Evolutionary conservation across 495 filamentous ascomycete species (phyloP), one percentile per base, ranked within the genome.

Genomic region (Penicillium tannophilum): DNA sequence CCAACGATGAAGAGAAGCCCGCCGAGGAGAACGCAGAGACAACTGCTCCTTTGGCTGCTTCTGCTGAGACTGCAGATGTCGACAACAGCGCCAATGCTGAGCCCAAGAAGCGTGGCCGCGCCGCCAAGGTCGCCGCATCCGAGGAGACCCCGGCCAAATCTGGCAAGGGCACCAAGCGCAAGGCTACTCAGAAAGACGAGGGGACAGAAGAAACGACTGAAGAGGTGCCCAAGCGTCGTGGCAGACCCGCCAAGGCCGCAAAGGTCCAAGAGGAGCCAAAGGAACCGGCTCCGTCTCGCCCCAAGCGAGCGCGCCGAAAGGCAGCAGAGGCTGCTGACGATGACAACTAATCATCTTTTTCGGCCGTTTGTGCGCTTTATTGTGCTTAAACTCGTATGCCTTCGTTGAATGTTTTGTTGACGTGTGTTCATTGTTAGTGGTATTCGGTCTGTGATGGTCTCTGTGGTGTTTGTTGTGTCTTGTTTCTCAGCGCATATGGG

Each of bases 1-100:
- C 17, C 42, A 30, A 46, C 8, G 19, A 8, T 23, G 55, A 58
- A 28, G 58, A 60, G 35, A 76, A 76, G 43, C 35, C 70, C 11
- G 64, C 56, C 71, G 70, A 67, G 55, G 60, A 67, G 52, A 60
- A 24, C 24, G 72, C 66, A 42, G 63, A 75, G 17, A 69, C 77
- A 43, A 7, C 63, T 43, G 33, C 54, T 45, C 62, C 60, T 26
- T 42, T 33, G 19, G 65, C 28, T 30, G 6, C 55, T 47, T 19
- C 28, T 12, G 44, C 26, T 36, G 12, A 44, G 8, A 44, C 42
- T 30, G 54, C 36, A 1, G 33, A 48, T 47, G 43, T 28, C 9
- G 61, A 58, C 6, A 19, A 17, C 3, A 31, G 41, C 16, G 51
- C 54, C 26, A 23, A 9, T 23, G 11, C 48, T 17, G 8, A 61